A percentile compares a stretch with the other conserved stretches of the same genome.
Evolutionary conservation across 768 basidiomycete genomes (phyloP).

Genomic region (Tricholoma flavovirens): DNA sequence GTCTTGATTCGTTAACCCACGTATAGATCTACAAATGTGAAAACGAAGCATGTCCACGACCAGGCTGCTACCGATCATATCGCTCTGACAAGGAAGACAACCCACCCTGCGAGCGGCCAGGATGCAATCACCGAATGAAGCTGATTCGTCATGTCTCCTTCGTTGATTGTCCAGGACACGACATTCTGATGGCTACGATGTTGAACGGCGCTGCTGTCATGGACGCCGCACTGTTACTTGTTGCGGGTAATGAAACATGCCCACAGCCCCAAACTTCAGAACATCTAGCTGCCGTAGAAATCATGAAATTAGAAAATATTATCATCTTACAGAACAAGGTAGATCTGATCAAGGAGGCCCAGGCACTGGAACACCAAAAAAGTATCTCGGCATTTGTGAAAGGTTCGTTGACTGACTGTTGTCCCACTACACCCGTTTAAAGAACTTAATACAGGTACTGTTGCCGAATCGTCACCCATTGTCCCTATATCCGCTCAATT

Average conservation of each 20-base stretch:
- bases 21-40: slow-evolving; percentile 95
- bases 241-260: slow-evolving; percentile 98
- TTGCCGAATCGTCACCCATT: slow-evolving; percentile 95
- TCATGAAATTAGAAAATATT: slow-evolving; percentile 98
- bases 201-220: slow-evolving; percentile 99
- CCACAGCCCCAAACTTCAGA: slow-evolving; percentile 99
- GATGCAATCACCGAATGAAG: slow-evolving; percentile 86
- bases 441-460: slow-evolving; percentile 64
- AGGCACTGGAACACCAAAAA: slow-evolving; percentile 93
- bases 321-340: slow-evolving; percentile 99
- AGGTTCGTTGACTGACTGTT: slow-evolving; percentile 40
- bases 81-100: slow-evolving; percentile 90
- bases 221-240: slow-evolving; percentile 94
- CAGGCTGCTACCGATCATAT: slow-evolving; percentile 92
- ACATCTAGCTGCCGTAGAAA: slow-evolving; percentile 97
- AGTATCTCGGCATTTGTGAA: slow-evolving; percentile 95
- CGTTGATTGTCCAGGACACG: slow-evolving; percentile 96
- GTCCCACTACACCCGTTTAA: neutral
- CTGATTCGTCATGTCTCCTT: slow-evolving; percentile 96
- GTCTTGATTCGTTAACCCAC: slow-evolving; percentile 10
- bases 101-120: slow-evolving; percentile 89
- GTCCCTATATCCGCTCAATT: slow-evolving; percentile 98
- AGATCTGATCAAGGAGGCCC: slow-evolving; percentile 92
- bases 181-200: slow-evolving; percentile 99
- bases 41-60: slow-evolving; percentile 88